phyloP scores from a whole-genome alignment of 1,139 yeast genomes.

The Geotrichum carabidarum region DNA sequence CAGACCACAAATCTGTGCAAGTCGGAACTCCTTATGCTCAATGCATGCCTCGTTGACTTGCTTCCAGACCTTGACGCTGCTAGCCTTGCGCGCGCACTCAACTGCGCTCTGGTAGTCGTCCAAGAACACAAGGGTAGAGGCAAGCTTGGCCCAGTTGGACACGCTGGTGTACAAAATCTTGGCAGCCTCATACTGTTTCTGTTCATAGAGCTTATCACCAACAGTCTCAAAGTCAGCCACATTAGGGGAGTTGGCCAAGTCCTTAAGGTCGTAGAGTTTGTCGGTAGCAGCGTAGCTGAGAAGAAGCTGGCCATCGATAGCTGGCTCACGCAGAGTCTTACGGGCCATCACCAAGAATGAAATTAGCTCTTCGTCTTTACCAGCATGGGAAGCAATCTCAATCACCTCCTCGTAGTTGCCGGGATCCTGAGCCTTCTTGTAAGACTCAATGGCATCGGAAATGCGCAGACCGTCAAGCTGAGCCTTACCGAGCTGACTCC shows the following conservation, averaged over 20 bases:
- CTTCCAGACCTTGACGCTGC: constrained; percentile 91
- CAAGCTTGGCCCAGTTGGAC: constrained; percentile 91
- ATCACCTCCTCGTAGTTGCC: constrained; percentile 86
- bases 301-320: constrained; percentile 86
- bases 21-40: constrained; percentile 88
- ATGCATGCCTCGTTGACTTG: constrained; percentile 96
- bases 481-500: constrained; percentile 95
- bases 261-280: constrained; percentile 74
- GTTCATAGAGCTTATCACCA: constrained; percentile 85
- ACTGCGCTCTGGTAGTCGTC: constrained; percentile 95
- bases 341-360: constrained; percentile 93
- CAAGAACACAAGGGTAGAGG: constrained; percentile 88
- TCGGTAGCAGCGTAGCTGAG: constrained; percentile 79
- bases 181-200: constrained; percentile 85
- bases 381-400: constrained; percentile 93
- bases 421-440: constrained; percentile 84
- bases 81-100: constrained; percentile 97
- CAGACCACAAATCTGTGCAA: constrained; percentile 98
- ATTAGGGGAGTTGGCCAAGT: constrained; percentile 75
- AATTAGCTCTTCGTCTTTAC: constrained; percentile 89
- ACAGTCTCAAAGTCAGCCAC: constrained; percentile 89
- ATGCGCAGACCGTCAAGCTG: constrained; percentile 91
- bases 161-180: constrained; percentile 79
- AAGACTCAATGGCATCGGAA: constrained; percentile 82
- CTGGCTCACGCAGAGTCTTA: constrained; percentile 82